These are phyloP conservation scores for Guadua angustifolia DNA, from an alignment of 176 grass and related monocot genomes.

Conservation along the genomic window DNA sequence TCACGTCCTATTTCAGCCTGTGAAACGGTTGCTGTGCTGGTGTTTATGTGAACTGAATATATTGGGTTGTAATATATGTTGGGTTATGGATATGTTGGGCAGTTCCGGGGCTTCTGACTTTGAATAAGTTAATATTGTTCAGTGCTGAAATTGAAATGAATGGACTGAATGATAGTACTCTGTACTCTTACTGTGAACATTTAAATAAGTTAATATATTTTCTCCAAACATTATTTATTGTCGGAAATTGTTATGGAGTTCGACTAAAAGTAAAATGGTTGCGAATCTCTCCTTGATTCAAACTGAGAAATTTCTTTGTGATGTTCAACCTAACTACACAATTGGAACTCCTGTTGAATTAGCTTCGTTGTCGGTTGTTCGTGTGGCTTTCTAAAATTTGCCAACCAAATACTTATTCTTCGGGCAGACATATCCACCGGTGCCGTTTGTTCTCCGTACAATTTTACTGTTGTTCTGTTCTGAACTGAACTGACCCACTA, in stretches of 20 bases:
- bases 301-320: neutral
- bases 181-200: neutral
- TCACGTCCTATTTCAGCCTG: slow-evolving; percentile 14
- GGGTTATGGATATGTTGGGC: neutral
- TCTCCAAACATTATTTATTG: neutral
- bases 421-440: neutral
- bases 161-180: neutral
- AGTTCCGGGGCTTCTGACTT: neutral
- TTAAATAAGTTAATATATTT: neutral
- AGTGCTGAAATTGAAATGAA: neutral
- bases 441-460: neutral
- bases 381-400: neutral
- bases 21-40: slow-evolving; percentile 20
- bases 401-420: neutral
- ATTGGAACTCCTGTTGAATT: too few relatives aligned
- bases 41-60: slow-evolving; percentile 31
- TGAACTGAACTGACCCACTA: neutral
- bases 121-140: neutral
- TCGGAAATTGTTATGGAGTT: too few relatives aligned
- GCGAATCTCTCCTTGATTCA: too few relatives aligned
- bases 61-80: neutral
- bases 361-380: too few relatives aligned
- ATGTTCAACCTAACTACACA: neutral
- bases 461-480: neutral
- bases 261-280: too few relatives aligned